Base-by-base conservation (phyloP, 2,329 filamentous ascomycete species). In the Pseudopyrenochaeta lycopersici region DNA sequence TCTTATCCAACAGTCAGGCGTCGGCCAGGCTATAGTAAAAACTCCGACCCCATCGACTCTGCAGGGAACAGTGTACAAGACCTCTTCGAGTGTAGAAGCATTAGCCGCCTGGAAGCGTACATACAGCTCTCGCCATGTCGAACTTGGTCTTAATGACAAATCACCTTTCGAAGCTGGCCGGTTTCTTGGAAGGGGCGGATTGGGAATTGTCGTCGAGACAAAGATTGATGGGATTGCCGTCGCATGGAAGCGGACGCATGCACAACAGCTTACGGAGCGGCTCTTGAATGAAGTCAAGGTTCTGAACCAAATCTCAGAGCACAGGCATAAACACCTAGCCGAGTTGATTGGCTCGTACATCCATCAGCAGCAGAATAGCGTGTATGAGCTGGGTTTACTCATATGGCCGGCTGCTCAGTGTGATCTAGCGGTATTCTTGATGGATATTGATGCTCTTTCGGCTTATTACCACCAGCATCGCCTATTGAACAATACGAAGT, bases 251-350 rank as follows among this genome's bases (percentile, higher is more conserved):
- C 46, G 49, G 29, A 56, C 44, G n/a, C 64, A 52, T 31, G 58
- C 50, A n/a, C 52, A 57, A 33, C 42, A 44, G 2, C 31, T 57
- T 29, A 62, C 59, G 17, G 57, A 59, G 4, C 44, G 31, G 12
- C 56, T 64, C 29, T 56, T 38, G n/a, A 66, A 60, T 27, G 64
- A 67, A 46, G 60, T 69, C 29, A 47, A 60, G 32, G 63, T 66
- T 17, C 41, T 69, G 11, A 66, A 60, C 31, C 64, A 63, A 36
- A 40, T 69, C 3, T 46, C 52, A 0, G 21, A 38, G 32, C 14
- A 29, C 17, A 11, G 40, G 15, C 60, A 67, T 32, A 11, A 29
- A 12, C 64, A 69, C 40, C 59, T 69, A 32, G 51, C 63, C 31
- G 33, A 52, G 12, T 38, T 69, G 2, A 55, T 63, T 1, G 66